phyloP scores from a whole-genome alignment of 108 stramenopile species.

The Licmophora abbreviata region DNA sequence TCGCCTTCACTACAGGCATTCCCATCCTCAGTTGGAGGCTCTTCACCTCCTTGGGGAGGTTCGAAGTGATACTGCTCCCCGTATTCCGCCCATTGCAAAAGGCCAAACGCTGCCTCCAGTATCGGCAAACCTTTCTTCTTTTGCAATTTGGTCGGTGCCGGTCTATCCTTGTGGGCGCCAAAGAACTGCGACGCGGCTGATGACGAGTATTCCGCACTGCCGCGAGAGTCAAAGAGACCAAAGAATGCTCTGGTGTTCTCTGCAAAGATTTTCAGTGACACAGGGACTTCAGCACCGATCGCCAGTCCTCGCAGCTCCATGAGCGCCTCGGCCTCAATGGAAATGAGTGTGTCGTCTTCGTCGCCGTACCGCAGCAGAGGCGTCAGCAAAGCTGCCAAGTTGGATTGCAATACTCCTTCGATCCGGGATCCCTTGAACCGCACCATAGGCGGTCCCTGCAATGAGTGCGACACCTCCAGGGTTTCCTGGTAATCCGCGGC shows the following conservation, averaged over 20 bases:
- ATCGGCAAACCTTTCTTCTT: slow-evolving; percentile 7
- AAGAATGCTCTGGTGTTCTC: slow-evolving; percentile 42
- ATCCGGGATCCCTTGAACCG: slow-evolving; percentile 38
- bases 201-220: background rate
- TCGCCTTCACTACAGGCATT: slow-evolving; percentile 8
- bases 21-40: background rate
- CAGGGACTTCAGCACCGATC: slow-evolving; percentile 63
- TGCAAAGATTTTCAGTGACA: slow-evolving; percentile 29
- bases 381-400: slow-evolving; percentile 31
- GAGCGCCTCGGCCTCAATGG: slow-evolving; percentile 35
- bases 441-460: slow-evolving; percentile 18
- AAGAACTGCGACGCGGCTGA: no score
- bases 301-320: slow-evolving; percentile 55
- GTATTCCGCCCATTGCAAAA: slow-evolving; percentile 78
- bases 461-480: slow-evolving; percentile 17
- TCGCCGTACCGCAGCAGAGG: slow-evolving; percentile 29
- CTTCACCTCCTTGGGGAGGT: background rate
- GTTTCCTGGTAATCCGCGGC: slow-evolving; percentile 26
- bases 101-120: slow-evolving; percentile 48
- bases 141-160: background rate
- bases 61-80: slow-evolving; percentile 36
- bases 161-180: no score
- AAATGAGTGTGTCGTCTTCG: slow-evolving; percentile 9
- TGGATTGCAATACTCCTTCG: slow-evolving; percentile 37
- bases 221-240: slow-evolving; percentile 23